Conservation (phyloP, 495 filamentous ascomycete species). For the Trichoderma gamsii region DNA sequence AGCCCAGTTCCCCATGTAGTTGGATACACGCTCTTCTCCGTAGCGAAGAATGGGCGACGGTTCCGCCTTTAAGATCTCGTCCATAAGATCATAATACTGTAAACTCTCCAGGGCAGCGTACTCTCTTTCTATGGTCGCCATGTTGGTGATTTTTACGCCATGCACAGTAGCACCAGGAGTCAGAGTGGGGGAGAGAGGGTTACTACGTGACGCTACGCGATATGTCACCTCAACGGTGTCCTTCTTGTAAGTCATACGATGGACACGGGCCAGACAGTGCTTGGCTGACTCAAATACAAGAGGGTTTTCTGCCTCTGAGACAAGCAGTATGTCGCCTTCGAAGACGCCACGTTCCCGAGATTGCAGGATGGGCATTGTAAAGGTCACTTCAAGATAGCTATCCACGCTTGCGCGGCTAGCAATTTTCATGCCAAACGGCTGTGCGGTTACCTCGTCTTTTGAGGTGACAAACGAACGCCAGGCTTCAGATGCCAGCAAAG, state of each 20-base stretch:
- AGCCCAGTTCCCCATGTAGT: slow-evolving; percentile 65
- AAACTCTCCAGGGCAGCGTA: slow-evolving; percentile 85
- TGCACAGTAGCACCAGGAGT: slow-evolving; percentile 60
- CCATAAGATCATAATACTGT: slow-evolving; percentile 90
- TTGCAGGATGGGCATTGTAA: slow-evolving; percentile 60
- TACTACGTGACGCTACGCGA: slow-evolving; percentile 59
- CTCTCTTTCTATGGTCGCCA: slow-evolving; percentile 90
- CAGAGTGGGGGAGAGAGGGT: slow-evolving; percentile 36
- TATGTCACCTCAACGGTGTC: slow-evolving; percentile 76
- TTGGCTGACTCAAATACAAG: slow-evolving; percentile 53
- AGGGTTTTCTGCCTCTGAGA: slow-evolving; percentile 67
- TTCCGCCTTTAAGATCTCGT: slow-evolving; percentile 80
- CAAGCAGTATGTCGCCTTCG: slow-evolving; percentile 83
- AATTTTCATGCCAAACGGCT: slow-evolving; percentile 75
- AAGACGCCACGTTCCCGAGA: slow-evolving; percentile 64
- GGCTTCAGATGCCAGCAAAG: slow-evolving; percentile 84
- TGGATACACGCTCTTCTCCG: slow-evolving; percentile 59
- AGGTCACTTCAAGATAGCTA: slow-evolving; percentile 85
- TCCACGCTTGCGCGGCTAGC: slow-evolving; percentile 83
- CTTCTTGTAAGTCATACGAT: slow-evolving; percentile 71
- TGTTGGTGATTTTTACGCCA: slow-evolving; percentile 74
- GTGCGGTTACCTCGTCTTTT: slow-evolving; percentile 76
- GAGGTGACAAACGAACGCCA: slow-evolving; percentile 91
- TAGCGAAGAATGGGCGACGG: slow-evolving; percentile 82
- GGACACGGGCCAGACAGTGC: slow-evolving; percentile 82